A percentile compares a stretch with the other conserved stretches of the same genome.
phyloP scores from a whole-genome alignment of 371 early-diverging fungal species.

The Mucor piriformis region DNA sequence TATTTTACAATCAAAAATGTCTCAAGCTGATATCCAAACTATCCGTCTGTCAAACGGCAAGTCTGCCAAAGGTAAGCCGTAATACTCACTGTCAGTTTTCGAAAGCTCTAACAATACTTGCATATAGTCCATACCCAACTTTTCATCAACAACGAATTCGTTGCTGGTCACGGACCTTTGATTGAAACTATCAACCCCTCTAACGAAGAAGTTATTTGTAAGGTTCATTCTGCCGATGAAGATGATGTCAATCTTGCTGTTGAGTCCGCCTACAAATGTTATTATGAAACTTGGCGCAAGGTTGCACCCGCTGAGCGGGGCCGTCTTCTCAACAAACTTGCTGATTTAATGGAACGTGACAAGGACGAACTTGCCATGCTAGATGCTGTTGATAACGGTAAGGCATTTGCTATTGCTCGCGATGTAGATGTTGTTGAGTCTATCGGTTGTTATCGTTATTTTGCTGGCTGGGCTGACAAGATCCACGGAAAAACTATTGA shows the following conservation, averaged over 20 bases:
- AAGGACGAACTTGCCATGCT: conserved; percentile 72
- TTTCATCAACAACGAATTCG: conserved; percentile 79
- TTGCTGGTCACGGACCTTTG: conserved; percentile 61
- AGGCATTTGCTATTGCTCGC: conserved; percentile 67
- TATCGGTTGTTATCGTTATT: conserved; percentile 75
- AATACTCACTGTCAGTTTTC: not conserved
- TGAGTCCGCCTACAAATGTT: conserved; percentile 70
- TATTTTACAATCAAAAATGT: conserved; percentile 11
- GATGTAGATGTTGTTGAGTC: conserved; percentile 68
- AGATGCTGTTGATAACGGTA: conserved; percentile 88
- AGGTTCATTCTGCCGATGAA: conserved; percentile 72
- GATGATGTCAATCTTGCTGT: conserved; percentile 82
- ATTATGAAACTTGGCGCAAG: conserved; percentile 69
- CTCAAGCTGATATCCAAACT: conserved; percentile 31
- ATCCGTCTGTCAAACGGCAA: conserved; percentile 25
- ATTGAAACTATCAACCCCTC: conserved; percentile 70
- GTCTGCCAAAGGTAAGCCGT: conserved; percentile 25
- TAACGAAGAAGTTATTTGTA: conserved; percentile 71
- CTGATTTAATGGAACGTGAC: conserved; percentile 75
- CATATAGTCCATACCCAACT: conserved; percentile 54
- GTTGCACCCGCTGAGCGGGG: conserved; percentile 58
- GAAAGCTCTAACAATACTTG: too few species aligned
- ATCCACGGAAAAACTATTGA: conserved; percentile 38
- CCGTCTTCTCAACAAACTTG: conserved; percentile 59
- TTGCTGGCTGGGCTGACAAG: conserved; percentile 75